Percentiles rank a stretch among this genome's conserved stretches.
Conservation (phyloP, 305 asterid genomes). For the Solanum chacoense region DNA sequence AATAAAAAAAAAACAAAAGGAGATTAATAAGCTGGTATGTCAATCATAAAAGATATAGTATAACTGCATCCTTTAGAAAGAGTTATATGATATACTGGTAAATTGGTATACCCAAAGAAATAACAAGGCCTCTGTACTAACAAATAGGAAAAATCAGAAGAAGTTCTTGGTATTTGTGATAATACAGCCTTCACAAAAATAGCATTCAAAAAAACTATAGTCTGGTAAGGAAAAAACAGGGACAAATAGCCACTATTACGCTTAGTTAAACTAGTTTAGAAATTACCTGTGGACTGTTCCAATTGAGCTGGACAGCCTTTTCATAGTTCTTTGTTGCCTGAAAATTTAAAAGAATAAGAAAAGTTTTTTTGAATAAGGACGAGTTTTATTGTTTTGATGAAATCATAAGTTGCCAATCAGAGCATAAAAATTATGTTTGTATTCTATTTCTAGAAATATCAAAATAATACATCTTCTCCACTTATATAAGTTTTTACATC, state of each 20-base stretch:
- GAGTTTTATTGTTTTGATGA: background rate
- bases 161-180: background rate
- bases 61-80: background rate
- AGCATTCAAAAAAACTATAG: background rate
- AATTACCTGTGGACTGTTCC: constrained; percentile 99
- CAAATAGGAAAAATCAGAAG: background rate
- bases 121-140: background rate
- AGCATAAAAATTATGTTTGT: background rate
- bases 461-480: background rate
- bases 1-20: background rate
- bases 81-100: background rate
- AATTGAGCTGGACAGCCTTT: constrained; percentile 92
- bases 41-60: background rate
- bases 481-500: background rate
- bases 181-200: background rate
- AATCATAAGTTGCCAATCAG: background rate
- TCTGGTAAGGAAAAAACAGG: background rate
- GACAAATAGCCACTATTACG: background rate
- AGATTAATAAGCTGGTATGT: background rate
- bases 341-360: constrained; percentile 12
- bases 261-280: background rate
- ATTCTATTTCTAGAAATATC: background rate
- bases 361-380: background rate
- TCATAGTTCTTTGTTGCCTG: constrained; percentile 95
- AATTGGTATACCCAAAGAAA: background rate